Base-by-base conservation (phyloP, 257 asterid species). In the Henckelia pumila region DNA sequence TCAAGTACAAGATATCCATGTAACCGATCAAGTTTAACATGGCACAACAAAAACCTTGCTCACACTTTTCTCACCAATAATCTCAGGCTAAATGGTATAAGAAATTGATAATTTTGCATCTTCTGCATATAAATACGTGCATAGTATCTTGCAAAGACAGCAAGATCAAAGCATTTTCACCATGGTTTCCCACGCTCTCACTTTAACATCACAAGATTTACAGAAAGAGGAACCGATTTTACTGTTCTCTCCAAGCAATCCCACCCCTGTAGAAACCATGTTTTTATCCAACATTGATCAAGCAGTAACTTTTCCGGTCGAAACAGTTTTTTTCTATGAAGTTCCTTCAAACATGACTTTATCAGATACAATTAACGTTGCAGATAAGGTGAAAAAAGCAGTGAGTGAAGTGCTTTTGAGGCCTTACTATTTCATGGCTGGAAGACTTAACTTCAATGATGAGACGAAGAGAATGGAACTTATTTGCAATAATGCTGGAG, bases 391-490 rank as follows among this genome's bases (percentile, higher is more conserved):
- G 40, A 64, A 21, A 61, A 75, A 63, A 56, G 81, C 82, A 14
- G 81, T 78, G 8, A 70, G 56, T 35, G 49, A 76, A 58, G 73
- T 55, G 68, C 82, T 82, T 67, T 65, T 81, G 56, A 67, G 67
- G 11, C 86, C 84, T 6, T 82, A 79, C 16, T 82, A 82, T 30
- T 82, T 82, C 78, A 58, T 79, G 84, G 80, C 82, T 56, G 82
- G 87, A 17, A 79, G 87, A 75, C 84, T 82, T 9, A 70, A 59
- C 47, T 77, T 76, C 64, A 73, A 71, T 44, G 59, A 65, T 23
- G 78, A 76, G 32, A 57, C 69, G 17, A 62, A 64, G 33, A 82
- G 87, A 23, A 11, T 79, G 21, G 84, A 79, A 77, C 87, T 82
- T 23, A n/a, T 71, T 1, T 82, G 84, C 73, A 79, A 74, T 65